phyloP scores from a whole-genome alignment of 306 rosid genomes.

The Acacia acuminata region DNA sequence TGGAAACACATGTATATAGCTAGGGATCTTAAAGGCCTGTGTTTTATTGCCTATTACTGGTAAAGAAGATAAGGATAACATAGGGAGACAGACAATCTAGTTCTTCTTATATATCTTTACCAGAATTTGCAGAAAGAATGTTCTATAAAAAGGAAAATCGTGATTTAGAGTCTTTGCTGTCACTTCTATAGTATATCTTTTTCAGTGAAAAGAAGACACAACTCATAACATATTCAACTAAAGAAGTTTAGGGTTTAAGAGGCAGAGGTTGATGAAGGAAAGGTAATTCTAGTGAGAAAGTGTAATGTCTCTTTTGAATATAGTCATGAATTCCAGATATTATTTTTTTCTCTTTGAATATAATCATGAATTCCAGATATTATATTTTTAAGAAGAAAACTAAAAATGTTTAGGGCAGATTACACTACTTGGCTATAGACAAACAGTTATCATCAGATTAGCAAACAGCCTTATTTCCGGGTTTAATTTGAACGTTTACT shows the following conservation, averaged over 20 bases:
- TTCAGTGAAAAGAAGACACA: background rate
- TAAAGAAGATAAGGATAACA: background rate
- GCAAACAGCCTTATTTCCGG: background rate
- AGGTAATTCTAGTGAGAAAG: too few relatives aligned
- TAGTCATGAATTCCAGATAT: too few relatives aligned
- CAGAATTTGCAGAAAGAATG: background rate
- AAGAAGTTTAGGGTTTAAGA: background rate
- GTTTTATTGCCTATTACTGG: background rate
- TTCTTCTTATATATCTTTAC: background rate
- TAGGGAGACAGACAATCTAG: background rate
- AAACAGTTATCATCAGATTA: background rate
- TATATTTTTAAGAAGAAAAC: too few relatives aligned
- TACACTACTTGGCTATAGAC: background rate
- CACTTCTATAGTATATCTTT: background rate
- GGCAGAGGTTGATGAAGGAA: too few relatives aligned
- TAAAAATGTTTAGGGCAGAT: background rate
- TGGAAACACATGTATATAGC: background rate
- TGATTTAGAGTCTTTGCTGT: background rate
- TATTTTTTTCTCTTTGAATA: too few relatives aligned
- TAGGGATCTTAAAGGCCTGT: background rate
- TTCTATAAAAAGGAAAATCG: background rate
- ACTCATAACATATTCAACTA: background rate
- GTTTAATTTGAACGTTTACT: background rate
- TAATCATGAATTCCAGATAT: too few relatives aligned
- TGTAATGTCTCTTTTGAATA: too few relatives aligned